These are phyloP conservation scores for Cardiospermum halicacabum DNA, from an alignment of 345 rosid species.

Conservation along the genomic window DNA sequence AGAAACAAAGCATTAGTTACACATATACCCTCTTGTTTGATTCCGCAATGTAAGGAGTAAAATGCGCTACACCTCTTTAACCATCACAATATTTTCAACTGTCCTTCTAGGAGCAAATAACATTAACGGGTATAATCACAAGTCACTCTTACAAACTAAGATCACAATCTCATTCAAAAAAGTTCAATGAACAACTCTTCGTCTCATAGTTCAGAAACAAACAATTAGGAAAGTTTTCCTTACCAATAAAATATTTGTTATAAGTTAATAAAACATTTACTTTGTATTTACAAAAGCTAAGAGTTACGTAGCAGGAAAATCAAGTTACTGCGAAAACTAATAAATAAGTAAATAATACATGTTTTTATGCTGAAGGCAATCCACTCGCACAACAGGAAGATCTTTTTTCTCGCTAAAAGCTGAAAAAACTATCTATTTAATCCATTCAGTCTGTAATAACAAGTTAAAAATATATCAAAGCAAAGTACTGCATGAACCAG, in stretches of 20 bases:
- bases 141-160: not conserved
- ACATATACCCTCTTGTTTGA: not conserved
- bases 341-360: not conserved
- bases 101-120: not conserved
- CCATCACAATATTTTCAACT: not conserved
- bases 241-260: not conserved
- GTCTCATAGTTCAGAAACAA: not conserved
- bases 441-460: constrained; percentile 6
- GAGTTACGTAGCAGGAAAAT: not conserved
- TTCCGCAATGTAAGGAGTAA: not conserved
- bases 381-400: not conserved
- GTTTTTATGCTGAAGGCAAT: not conserved
- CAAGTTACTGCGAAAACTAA: constrained; percentile 2
- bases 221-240: not conserved
- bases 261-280: not conserved
- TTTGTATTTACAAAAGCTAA: not conserved
- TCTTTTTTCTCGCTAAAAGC: not conserved
- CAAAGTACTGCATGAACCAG: constrained; percentile 10
- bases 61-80: not conserved
- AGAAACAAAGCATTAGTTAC: not conserved
- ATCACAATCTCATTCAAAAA: not conserved
- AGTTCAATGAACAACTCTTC: not conserved
- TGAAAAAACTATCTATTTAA: not conserved
- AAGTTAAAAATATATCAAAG: not conserved
- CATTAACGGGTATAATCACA: not conserved